Evolutionary conservation across 2,329 filamentous ascomycete species (phyloP).

Genomic region (Alternaria sp.): DNA sequence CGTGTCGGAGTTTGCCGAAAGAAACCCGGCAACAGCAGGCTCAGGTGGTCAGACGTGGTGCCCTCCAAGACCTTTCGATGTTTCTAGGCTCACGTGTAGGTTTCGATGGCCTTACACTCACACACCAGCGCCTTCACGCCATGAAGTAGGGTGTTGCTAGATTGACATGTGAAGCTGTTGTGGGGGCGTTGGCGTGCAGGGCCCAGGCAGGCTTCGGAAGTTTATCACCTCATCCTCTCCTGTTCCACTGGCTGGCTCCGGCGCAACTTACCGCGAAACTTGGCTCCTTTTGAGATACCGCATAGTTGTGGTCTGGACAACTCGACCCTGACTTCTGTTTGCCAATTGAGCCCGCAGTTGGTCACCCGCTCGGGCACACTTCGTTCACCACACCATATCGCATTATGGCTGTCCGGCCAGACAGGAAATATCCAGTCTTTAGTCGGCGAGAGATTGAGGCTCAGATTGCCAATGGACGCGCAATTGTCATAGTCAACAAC

Average conservation of each 20-base stretch:
- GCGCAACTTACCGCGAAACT: conserved; percentile 1
- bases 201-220: conserved; percentile 14
- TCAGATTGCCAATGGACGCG: conserved; percentile 81
- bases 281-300: background rate
- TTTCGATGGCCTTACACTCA: background rate
- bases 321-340: background rate
- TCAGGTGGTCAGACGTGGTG: conserved; percentile 15
- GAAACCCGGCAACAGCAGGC: conserved; percentile 14
- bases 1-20: conserved; percentile 36
- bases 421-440: conserved; percentile 60
- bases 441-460: conserved; percentile 75
- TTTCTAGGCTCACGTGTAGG: background rate
- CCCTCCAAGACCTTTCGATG: background rate
- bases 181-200: conserved; percentile 18
- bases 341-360: conserved; percentile 1
- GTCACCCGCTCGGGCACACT: background rate
- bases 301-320: conserved; percentile 15
- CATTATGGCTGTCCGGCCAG: conserved; percentile 38
- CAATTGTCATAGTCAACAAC: conserved; percentile 81
- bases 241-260: conserved; percentile 19
- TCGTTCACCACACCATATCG: conserved; percentile 3
- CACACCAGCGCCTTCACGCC: background rate
- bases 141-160: background rate
- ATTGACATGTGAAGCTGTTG: conserved; percentile 7
- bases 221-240: conserved; percentile 29